phyloP scores from a whole-genome alignment of 2,329 filamentous ascomycete genomes.

The Epichloe sp. region DNA sequence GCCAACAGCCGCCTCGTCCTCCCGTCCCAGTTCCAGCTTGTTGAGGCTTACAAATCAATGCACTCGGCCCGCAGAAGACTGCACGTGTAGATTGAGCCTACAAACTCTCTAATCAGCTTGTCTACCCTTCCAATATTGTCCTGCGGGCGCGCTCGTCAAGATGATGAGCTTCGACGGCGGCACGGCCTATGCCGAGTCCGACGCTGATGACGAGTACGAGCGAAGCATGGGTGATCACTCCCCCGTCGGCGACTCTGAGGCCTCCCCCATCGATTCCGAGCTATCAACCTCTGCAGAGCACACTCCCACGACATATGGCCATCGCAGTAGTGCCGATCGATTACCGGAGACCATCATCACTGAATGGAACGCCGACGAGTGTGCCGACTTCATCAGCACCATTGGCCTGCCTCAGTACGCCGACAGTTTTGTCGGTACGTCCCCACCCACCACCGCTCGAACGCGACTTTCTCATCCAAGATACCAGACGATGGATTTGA shows the following conservation, averaged over 20 bases:
- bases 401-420: constrained; percentile 75
- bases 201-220: constrained; percentile 76
- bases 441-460: neutral
- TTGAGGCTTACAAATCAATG: neutral
- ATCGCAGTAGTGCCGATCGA: constrained; percentile 49
- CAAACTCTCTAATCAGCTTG: neutral
- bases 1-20: constrained; percentile 3
- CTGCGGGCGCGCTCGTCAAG: constrained; percentile 7
- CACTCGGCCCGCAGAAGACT: neutral
- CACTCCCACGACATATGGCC: constrained; percentile 66
- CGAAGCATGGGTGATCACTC: constrained; percentile 55
- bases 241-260: constrained; percentile 52
- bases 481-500: neutral
- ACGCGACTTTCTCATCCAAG: neutral
- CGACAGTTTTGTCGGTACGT: constrained; percentile 68
- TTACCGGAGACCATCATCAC: constrained; percentile 64
- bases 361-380: constrained; percentile 76
- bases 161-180: constrained; percentile 50
- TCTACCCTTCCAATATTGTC: neutral
- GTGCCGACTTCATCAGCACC: constrained; percentile 73
- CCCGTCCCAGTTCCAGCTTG: neutral
- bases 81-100: neutral
- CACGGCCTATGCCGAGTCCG: constrained; percentile 64
- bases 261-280: constrained; percentile 57
- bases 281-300: constrained; percentile 57